These are phyloP conservation scores for Xylariales sp. DNA, from an alignment of 2,329 filamentous ascomycete genomes.

Conservation along the genomic window DNA sequence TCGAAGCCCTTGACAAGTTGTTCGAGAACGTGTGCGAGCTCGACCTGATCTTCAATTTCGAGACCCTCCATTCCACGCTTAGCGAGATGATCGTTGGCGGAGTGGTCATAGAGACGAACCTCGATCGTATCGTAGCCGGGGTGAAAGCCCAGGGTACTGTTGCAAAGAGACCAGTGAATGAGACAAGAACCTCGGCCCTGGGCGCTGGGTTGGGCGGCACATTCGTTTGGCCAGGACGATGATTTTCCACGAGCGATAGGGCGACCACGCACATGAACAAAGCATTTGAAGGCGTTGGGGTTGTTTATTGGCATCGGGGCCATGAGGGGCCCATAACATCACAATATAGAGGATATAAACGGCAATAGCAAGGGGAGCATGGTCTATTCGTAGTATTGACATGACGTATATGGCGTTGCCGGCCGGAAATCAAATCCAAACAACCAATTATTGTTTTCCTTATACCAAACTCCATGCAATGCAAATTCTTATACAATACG, in stretches of 20 bases:
- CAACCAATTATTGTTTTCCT: constrained; percentile 11
- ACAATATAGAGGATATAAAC: too few species aligned
- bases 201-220: constrained; percentile 50
- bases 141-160: constrained; percentile 75
- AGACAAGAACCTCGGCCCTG: constrained; percentile 45
- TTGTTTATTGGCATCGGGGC: too few species aligned
- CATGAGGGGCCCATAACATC: too few species aligned
- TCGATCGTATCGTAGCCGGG: constrained; percentile 83
- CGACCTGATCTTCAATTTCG: constrained; percentile 98
- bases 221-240: constrained; percentile 48
- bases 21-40: constrained; percentile 99
- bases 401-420: too few species aligned
- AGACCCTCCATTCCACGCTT: constrained; percentile 87
- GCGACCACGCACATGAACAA: too few species aligned
- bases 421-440: constrained; percentile 5
- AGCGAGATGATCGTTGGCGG: constrained; percentile 95
- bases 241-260: too few species aligned
- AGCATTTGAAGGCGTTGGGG: too few species aligned
- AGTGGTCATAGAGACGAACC: constrained; percentile 86
- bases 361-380: too few species aligned
- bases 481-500: too few species aligned
- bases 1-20: constrained; percentile 87
- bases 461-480: constrained; percentile 27
- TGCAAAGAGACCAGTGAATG: constrained; percentile 74
- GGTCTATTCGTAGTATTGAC: too few species aligned